Base-by-base conservation (phyloP, 2,329 filamentous ascomycete species). In the Aspergillus sp. region DNA sequence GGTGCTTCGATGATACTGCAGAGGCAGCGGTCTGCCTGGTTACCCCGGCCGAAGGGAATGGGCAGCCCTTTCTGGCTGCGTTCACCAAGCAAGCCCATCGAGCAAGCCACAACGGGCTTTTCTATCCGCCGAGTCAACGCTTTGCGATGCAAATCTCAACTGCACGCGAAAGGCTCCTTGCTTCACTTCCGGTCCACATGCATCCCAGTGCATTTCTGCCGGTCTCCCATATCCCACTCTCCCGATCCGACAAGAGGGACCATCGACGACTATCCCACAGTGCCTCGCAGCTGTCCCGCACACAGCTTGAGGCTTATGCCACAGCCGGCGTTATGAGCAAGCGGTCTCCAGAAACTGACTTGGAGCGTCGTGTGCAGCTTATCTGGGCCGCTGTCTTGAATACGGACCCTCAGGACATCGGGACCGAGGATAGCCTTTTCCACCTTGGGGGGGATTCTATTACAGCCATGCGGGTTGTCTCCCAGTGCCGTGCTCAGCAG, bases 401-500 rank as follows among this genome's bases (percentile, higher is more conserved):
- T 20, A 19, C 50, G 5, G 11, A 19, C 24, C 11, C 33, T 17
- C 41, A 49, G 1, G n/a, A 13, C 13, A 30, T 55, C 13, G 9
- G 20, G 12, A 37, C 51, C 4, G 46, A 64, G 39, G 61, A 68
- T 34, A 64, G 57, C 59, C 68, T 69, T 59, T 66, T 70, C 60
- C 59, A 56, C 4, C 51, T 67, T 0, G 66, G 67, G 12, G 67
- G 66, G 5, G 64, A 69, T 49, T 70, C 68, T 1, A 57, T 70
- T 34, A 59, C 53, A 15, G 66, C 67, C 2, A 64, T 69, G 62
- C 58, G 47, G 47, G 60, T 55, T 12, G 34, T 44, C 6, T 39
- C 51, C 39, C 3, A 42, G 17, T 19, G n/a, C 5, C n/a, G 8
- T 5, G 5, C 8, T 20, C 4, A 5, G 8, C 8, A 13, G 4